Conservation (phyloP, 2,329 filamentous ascomycete genomes). For the Juglanconis sp. region DNA sequence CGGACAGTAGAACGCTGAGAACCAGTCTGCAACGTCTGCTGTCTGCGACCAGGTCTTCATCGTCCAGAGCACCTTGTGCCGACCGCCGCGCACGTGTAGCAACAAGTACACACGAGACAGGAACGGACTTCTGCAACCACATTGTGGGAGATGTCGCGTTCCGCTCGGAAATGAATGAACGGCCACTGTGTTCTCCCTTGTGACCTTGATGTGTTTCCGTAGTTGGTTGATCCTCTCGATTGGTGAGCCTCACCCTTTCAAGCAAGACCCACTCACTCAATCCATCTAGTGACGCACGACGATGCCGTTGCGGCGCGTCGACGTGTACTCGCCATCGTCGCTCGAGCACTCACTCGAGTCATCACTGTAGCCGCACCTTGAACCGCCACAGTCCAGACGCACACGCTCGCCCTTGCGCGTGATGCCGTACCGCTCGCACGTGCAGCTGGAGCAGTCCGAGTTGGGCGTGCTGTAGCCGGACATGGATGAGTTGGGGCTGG, state of each 20-base stretch:
- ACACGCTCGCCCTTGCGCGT: constrained; percentile 88
- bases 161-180: constrained; percentile 32
- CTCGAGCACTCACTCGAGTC: constrained; percentile 68
- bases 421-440: constrained; percentile 94
- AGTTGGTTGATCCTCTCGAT: constrained; percentile 22
- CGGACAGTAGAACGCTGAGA: background rate
- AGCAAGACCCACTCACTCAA: constrained; percentile 22
- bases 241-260: constrained; percentile 23
- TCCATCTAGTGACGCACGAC: constrained; percentile 43
- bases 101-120: constrained; percentile 28
- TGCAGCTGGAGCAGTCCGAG: constrained; percentile 77
- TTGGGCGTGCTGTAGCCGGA: constrained; percentile 76
- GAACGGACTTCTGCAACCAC: constrained; percentile 22
- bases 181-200: constrained; percentile 24
- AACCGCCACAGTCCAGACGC: constrained; percentile 92
- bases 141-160: constrained; percentile 18
- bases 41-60: background rate
- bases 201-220: constrained; percentile 18
- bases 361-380: constrained; percentile 79
- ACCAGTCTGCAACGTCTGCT: constrained; percentile 13
- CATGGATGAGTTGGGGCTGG: constrained; percentile 68
- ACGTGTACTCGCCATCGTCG: constrained; percentile 56
- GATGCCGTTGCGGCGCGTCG: constrained; percentile 62
- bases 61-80: constrained; percentile 30
- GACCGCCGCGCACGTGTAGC: constrained; percentile 26